Evolutionary conservation across 2,329 filamentous ascomycete genomes (phyloP).

Genomic region (Penicillium sp.): DNA sequence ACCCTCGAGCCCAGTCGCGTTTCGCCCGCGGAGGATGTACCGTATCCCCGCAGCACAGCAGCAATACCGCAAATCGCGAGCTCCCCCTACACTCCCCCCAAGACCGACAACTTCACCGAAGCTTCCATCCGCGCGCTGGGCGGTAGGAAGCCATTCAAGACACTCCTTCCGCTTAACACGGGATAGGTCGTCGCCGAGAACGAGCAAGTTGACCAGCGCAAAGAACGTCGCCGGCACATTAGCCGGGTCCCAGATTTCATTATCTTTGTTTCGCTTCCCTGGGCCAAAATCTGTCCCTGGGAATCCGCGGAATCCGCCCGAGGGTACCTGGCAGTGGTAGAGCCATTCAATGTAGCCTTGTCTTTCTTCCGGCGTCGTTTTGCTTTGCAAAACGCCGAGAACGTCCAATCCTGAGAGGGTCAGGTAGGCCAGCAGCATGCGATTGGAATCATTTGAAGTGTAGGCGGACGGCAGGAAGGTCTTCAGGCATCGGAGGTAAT

Average conservation of each 20-base stretch:
- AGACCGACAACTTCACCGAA: constrained; percentile 78
- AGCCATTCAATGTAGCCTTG: constrained; percentile 68
- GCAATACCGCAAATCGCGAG: constrained; percentile 80
- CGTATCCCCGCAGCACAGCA: constrained; percentile 78
- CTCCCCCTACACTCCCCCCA: constrained; percentile 63
- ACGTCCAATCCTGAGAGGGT: constrained; percentile 81
- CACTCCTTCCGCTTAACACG: constrained; percentile 65
- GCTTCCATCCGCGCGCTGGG: constrained; percentile 82
- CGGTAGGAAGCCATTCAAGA: constrained; percentile 66
- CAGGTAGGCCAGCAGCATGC: constrained; percentile 86
- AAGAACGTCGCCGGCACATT: constrained; percentile 89
- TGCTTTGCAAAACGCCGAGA: constrained; percentile 60
- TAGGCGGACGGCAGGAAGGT: constrained; percentile 77
- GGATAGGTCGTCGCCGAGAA: constrained; percentile 60
- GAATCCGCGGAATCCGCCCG: constrained; percentile 84
- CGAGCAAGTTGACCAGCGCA: constrained; percentile 69
- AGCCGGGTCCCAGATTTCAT: constrained; percentile 65
- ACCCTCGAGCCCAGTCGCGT: constrained; percentile 52
- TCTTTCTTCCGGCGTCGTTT: constrained; percentile 53
- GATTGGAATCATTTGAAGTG: constrained; percentile 83
- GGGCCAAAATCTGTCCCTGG: constrained; percentile 61
- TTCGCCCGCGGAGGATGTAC: constrained; percentile 70
- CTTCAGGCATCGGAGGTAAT: constrained; percentile 86
- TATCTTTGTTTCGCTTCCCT: constrained; percentile 48
- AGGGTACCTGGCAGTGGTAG: constrained; percentile 76